Evolutionary conservation across 768 basidiomycete genomes (phyloP).

Genomic region (Hebeloma cylindrosporum): DNA sequence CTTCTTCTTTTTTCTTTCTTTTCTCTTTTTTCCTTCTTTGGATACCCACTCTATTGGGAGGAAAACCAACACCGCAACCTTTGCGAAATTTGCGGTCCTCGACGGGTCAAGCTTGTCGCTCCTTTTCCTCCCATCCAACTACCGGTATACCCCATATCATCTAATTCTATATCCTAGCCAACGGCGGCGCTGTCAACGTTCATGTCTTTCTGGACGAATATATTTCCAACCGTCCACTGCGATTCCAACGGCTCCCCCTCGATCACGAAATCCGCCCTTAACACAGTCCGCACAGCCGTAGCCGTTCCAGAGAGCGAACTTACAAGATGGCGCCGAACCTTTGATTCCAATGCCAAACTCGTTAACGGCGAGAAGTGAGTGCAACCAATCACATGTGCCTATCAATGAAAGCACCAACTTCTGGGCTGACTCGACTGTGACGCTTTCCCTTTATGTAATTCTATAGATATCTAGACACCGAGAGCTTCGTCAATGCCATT

Average conservation of each 20-base stretch:
- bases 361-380: conserved; percentile 81
- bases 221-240: conserved; percentile 53
- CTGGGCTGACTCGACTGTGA: conserved; percentile 14
- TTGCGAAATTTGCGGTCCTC: conserved; percentile 22
- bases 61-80: conserved; percentile 26
- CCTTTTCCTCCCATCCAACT: conserved; percentile 14
- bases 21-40: too few species aligned
- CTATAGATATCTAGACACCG: conserved; percentile 81
- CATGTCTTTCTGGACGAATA: conserved; percentile 16
- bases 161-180: conserved; percentile 16
- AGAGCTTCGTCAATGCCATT: conserved; percentile 94
- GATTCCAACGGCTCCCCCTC: conserved; percentile 51
- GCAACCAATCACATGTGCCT: conserved; percentile 21
- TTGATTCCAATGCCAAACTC: conserved; percentile 80
- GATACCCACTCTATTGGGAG: too few species aligned
- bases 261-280: conserved; percentile 53
- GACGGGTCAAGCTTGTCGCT: conserved; percentile 15
- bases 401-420: conserved; percentile 14
- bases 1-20: too few species aligned
- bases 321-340: conserved; percentile 84
- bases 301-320: conserved; percentile 79
- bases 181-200: conserved; percentile 1
- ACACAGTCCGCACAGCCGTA: conserved; percentile 66
- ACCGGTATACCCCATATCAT: conserved; percentile 15
- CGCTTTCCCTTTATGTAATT: conserved; percentile 16